Conservation (phyloP, 2,329 filamentous ascomycete genomes). For the Phoma sp. region DNA sequence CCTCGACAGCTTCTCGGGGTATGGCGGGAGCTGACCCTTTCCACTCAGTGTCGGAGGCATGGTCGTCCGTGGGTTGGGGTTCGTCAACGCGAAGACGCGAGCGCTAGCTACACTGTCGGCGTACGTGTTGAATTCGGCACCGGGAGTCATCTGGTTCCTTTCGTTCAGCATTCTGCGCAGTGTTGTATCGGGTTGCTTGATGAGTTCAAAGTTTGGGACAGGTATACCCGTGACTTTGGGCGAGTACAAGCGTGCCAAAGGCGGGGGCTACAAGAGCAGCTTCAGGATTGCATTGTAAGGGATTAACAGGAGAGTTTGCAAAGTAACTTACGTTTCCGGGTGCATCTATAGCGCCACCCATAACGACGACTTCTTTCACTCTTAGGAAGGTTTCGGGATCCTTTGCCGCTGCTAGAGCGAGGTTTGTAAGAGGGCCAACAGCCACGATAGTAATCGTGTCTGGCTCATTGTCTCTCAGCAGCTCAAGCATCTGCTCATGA, state of each 20-base stretch:
- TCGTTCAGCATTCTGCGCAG: constrained; percentile 40
- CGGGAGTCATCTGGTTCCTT: constrained; percentile 68
- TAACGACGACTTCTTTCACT: constrained; percentile 90
- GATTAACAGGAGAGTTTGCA: neutral
- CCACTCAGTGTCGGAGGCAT: constrained; percentile 73
- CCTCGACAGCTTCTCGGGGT: constrained; percentile 52
- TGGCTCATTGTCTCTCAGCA: constrained; percentile 80
- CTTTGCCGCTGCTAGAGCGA: constrained; percentile 85
- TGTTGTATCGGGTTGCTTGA: constrained; percentile 48
- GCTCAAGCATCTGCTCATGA: constrained; percentile 86
- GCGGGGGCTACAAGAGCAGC: constrained; percentile 26
- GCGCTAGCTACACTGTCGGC: constrained; percentile 70
- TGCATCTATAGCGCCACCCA: constrained; percentile 85
- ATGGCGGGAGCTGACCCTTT: constrained; percentile 42
- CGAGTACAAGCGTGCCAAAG: constrained; percentile 32
- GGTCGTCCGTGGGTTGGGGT: constrained; percentile 72
- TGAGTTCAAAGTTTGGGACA: constrained; percentile 48
- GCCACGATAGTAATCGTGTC: constrained; percentile 90
- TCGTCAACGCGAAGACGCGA: constrained; percentile 58
- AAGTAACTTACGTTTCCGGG: constrained; percentile 71
- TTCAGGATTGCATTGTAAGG: constrained; percentile 18
- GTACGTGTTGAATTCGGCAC: constrained; percentile 94
- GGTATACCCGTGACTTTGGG: constrained; percentile 23
- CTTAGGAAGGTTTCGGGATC: constrained; percentile 89
- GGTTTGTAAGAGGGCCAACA: constrained; percentile 90